Evolutionary conservation across 805 yeast genomes (phyloP).

Genomic region (Huiozyma sinensis): DNA sequence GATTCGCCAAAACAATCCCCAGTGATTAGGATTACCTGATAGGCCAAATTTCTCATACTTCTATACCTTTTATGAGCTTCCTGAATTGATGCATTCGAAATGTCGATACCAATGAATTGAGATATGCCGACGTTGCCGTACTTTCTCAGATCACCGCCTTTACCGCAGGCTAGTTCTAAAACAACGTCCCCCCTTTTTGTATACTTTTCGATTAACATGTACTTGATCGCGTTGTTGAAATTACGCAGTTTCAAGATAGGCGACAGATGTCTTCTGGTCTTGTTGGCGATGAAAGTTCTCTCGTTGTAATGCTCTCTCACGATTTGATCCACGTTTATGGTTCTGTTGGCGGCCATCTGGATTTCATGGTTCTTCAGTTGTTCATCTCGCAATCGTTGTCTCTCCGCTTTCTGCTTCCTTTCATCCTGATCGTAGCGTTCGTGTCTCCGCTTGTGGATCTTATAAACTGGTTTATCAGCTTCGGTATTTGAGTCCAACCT

Average conservation of each 20-base stretch:
- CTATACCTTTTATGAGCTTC: constrained; percentile 73
- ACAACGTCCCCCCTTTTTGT: constrained; percentile 46
- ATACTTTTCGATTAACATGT: constrained; percentile 66
- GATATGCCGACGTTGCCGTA: constrained; percentile 66
- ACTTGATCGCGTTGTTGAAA: constrained; percentile 87
- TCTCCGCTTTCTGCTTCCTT: constrained; percentile 23
- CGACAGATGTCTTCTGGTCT: constrained; percentile 54
- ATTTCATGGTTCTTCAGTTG: constrained; percentile 28
- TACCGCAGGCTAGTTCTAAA: constrained; percentile 90
- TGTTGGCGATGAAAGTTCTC: constrained; percentile 58
- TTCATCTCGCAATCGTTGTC: constrained; percentile 25
- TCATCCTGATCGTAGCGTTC: constrained; percentile 25
- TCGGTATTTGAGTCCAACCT: neutral
- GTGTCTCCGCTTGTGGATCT: constrained; percentile 21
- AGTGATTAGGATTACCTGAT: constrained; percentile 74
- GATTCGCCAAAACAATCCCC: constrained; percentile 82
- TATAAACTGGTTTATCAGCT: constrained; percentile 6
- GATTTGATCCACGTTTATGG: constrained; percentile 45
- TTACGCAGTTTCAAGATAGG: constrained; percentile 79
- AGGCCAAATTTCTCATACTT: constrained; percentile 47
- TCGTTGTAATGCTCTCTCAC: constrained; percentile 82
- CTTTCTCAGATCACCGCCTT: constrained; percentile 93
- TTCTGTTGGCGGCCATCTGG: constrained; percentile 27
- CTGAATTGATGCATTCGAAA: constrained; percentile 75
- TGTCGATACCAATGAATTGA: constrained; percentile 83